Conservation (phyloP, 2,329 filamentous ascomycete species). For the Camillea tinctor region DNA sequence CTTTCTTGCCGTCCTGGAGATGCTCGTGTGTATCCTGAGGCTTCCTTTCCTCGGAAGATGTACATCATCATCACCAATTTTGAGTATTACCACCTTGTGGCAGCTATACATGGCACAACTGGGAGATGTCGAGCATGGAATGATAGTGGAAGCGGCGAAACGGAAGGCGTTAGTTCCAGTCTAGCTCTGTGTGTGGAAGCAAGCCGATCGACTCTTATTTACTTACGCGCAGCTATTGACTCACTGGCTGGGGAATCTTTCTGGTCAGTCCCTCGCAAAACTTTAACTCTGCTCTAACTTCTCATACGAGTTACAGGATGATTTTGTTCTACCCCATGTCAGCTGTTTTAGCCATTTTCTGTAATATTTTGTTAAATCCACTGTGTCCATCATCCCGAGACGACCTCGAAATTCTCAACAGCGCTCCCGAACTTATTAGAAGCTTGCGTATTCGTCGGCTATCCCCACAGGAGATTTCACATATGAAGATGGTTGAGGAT, state of each 20-base stretch:
- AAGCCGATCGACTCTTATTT: not conserved
- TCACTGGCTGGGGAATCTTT: not conserved
- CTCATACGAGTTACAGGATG: not conserved
- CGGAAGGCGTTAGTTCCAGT: not conserved
- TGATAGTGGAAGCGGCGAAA: not conserved
- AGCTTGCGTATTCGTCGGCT: not conserved
- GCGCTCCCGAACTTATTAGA: not conserved
- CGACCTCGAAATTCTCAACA: not conserved
- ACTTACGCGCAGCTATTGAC: not conserved
- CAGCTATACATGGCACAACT: not conserved
- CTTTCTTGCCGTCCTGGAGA: not conserved
- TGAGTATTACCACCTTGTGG: not conserved
- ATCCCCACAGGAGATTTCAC: not conserved
- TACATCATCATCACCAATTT: not conserved
- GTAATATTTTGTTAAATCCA: not conserved
- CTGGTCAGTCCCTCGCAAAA: not conserved
- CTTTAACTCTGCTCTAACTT: not conserved
- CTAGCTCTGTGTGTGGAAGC: not conserved
- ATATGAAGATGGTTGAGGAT: not conserved
- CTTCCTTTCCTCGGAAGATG: not conserved
- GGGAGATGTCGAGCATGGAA: not conserved
- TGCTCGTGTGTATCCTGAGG: not conserved
- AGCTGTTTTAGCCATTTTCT: not conserved
- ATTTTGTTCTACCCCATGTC: not conserved
- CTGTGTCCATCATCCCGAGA: not conserved